Base-by-base conservation (phyloP, 2,329 filamentous ascomycete species). In the Alternaria arbusti region DNA sequence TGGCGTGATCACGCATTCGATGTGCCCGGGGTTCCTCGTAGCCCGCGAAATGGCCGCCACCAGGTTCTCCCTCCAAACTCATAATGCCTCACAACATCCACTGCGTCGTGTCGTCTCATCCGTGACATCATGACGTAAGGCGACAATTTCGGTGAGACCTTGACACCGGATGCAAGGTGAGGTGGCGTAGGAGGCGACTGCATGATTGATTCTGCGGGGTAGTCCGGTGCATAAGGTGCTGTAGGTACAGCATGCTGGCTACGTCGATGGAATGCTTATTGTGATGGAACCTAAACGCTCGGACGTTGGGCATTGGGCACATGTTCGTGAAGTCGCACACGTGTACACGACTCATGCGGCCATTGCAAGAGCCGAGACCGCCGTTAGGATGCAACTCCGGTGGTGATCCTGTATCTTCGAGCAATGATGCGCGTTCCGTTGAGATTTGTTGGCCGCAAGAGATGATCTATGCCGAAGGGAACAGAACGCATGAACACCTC, bases 251-350 rank as follows among this genome's bases (percentile, higher is more conserved):
- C 6, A 40, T 36, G 45, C n/a, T 32, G 47, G 49, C 20, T 25
- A 32, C 44, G n/a, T 25, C 49, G 50, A 60, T 26, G 43, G 43
- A 30, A 54, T 32, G 57, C 49, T 45, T 54, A 10, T 44, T 47
- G 43, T 45, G 44, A 45, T 54, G 20, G 49, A 54, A 23, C 11
- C 22, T 44, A 32, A 50, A 22, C 54, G 50, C 61, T 55, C 50
- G 45, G 57, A 63, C 59, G 44, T 60, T 54, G 57, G 61, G 61
- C 61, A 63, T 55, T 63, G 61, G 61, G 57, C 61, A 63, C 56
- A 63, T 59, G 61, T 60, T 63, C 61, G 44, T 60, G 56, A 40
- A 52, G 47, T 56, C 30, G 61, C 61, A 60, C 32, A 60, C 61
- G 61, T 63, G 61, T 63, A 50, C 57, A 47, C 55, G 56, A 59